Base-by-base conservation (phyloP, 768 basidiomycete species). In the Lactarius pseudohatsudake region DNA sequence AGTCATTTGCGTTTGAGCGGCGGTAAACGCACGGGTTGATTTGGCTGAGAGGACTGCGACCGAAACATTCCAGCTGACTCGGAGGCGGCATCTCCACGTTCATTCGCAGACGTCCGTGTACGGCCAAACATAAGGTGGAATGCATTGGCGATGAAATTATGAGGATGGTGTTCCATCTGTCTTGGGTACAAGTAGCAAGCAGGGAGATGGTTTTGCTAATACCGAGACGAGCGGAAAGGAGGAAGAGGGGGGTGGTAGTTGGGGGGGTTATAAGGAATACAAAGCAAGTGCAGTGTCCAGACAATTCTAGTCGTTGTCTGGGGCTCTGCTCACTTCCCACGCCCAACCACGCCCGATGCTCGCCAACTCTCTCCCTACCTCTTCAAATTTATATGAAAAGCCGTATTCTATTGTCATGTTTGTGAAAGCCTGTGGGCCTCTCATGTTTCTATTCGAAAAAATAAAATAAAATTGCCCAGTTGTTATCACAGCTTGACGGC, bases 121-220 rank as follows among this genome's bases (percentile, higher is more conserved):
- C 65, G 59, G 20, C 67, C 57, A 43, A 69, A 67, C 38, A 69
- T 1, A 20, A 62, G 11, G 41, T 63, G 50, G 38, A 66, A 40
- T 30, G 61, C 54, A 22, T 57, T 38, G 8, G 43, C 38, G 11
- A 62, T n/a, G 22, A 69, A 20, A 11, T 59, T 38, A 1, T 47
- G 60, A 30, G 20, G n/a, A 26, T 59, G 45, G 20, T 57, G 65
- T 45, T 69, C 68, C 68, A 69, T 69, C 0, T 18, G 8, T 54
- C 53, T 54, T 54, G 30, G 30, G 4, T 4, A 8, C n/a, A 18
- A 22, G 47, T 50, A 26, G 47, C 22, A 26, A 26, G 26, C 1
- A 26, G 26, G 26, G 26, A 26, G 26, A 26, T 26, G 26, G 26
- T 26, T 26, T 26, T 26, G 47, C 4, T 13, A 13, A 26, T 13